Evolutionary conservation across 768 basidiomycete genomes (phyloP), one percentile per base, ranked within the genome.

Genomic region (Suillus ampliporus): DNA sequence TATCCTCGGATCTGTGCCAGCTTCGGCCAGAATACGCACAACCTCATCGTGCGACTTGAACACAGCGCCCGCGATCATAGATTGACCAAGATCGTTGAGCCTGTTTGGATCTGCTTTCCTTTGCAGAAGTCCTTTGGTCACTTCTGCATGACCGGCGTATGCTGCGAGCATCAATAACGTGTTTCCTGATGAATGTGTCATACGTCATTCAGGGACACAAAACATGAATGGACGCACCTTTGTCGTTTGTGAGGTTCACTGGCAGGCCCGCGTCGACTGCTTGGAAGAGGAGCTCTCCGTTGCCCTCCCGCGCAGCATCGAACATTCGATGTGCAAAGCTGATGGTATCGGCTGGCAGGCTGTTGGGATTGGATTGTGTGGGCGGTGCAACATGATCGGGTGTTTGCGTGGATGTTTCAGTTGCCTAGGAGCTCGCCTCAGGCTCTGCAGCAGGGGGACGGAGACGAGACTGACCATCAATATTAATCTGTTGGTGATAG

Each of bases 161-260:
- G 91, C 84, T 4, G 89, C 87, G 57, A 92, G 83, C 90, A 93
- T 93, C 58, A 93, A 77, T 7, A 94, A 78, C 5, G 90, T 90
- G 71, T 93, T 92, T 23, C 92, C 91, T 88, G 69, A 40, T 38
- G 41, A 40, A 56, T 9, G 19, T 13, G 9, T 59, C 57, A 19
- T 58, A 26, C 58, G 57, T 44, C 41, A 46, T n/a, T 65, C 10
- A 34, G 28, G 44, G n/a, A 13, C 60, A 53, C 17, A 26, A 6
- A 10, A 43, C n/a, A 23, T 10, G 21, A 43, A 59, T 15, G 6
- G 19, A 64, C 74, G 56, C 35, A 86, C 90, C 90, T 80, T 90
- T 84, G 50, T 83, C 78, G 64, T 93, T 92, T 17, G 89, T 89
- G 58, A 94, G 81, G 71, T 94, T 89, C 3, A 81, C 72, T 1